A percentile compares a stretch with the other conserved stretches of the same genome.
Conservation (phyloP, 306 rosid genomes). For the Spatholobus suberectus region DNA sequence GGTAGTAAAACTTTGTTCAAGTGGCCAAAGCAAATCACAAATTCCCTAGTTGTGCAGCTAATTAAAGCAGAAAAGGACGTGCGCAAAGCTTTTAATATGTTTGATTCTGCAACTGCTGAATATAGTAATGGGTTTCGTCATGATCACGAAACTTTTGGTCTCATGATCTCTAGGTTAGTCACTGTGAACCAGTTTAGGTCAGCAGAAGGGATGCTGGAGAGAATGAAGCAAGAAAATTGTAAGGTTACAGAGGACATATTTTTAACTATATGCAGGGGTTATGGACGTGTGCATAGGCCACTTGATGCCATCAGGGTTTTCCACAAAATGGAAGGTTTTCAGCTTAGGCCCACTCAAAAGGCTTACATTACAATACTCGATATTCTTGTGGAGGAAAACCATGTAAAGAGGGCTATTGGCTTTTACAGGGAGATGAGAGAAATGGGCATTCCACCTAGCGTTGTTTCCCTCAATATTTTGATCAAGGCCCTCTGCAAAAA, state of each 20-base stretch:
- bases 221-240: slow-evolving; percentile 86
- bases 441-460: slow-evolving; percentile 62
- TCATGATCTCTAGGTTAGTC: slow-evolving; percentile 66
- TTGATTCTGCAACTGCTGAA: slow-evolving; percentile 83
- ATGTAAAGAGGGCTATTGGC: slow-evolving; percentile 67
- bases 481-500: slow-evolving; percentile 90
- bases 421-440: slow-evolving; percentile 80
- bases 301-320: slow-evolving; percentile 78
- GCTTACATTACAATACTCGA: slow-evolving; percentile 68
- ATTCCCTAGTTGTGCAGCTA: slow-evolving; percentile 68
- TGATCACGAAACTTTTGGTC: slow-evolving; percentile 70
- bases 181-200: slow-evolving; percentile 76
- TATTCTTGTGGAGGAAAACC: slow-evolving; percentile 88
- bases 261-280: slow-evolving; percentile 72
- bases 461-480: slow-evolving; percentile 80
- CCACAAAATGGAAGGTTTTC: slow-evolving; percentile 69
- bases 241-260: slow-evolving; percentile 61
- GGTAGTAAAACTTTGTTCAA: slow-evolving; percentile 67
- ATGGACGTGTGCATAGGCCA: slow-evolving; percentile 80
- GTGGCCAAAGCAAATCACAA: slow-evolving; percentile 72
- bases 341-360: slow-evolving; percentile 63
- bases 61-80: slow-evolving; percentile 73
- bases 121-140: slow-evolving; percentile 83
- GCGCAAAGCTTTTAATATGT: slow-evolving; percentile 62
- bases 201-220: slow-evolving; percentile 73